These are phyloP conservation scores for Xylariaceae sp. DNA, from an alignment of 2,329 filamentous ascomycete species.

Conservation along the genomic window DNA sequence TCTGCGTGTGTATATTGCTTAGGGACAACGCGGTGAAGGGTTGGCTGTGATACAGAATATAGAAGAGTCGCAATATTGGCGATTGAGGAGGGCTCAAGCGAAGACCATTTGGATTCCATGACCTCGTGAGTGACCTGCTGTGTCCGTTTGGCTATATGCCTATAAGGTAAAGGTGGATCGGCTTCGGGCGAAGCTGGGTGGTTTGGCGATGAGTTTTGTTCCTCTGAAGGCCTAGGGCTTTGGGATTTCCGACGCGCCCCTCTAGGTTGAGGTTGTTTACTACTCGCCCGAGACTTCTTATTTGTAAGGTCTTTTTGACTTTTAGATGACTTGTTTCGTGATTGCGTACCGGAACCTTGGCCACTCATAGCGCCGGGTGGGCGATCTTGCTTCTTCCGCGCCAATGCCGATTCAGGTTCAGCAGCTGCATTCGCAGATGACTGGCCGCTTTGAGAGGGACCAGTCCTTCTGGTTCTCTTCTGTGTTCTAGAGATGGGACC, in stretches of 20 bases:
- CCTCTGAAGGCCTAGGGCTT: constrained; percentile 8
- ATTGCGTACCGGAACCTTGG: constrained; percentile 11
- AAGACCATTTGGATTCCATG: constrained; percentile 64
- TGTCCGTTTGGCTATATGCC: constrained; percentile 46
- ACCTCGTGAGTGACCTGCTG: constrained; percentile 54
- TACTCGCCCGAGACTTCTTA: constrained; percentile 3
- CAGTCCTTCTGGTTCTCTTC: constrained; percentile 22
- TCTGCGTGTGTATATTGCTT: constrained; percentile 49
- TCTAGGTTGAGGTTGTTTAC: neutral
- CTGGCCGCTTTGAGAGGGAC: constrained; percentile 25
- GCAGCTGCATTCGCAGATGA: constrained; percentile 9
- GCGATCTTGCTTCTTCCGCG: constrained; percentile 21
- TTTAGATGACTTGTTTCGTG: constrained; percentile 12
- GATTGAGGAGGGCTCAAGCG: constrained; percentile 50
- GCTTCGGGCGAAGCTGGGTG: constrained; percentile 27
- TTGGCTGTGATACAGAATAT: constrained; percentile 53
- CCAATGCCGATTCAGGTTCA: neutral
- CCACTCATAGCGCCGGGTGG: constrained; percentile 17
- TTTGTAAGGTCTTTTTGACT: constrained; percentile 10
- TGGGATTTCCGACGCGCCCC: constrained; percentile 1
- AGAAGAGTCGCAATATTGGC: constrained; percentile 52
- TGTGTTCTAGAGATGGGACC: neutral
- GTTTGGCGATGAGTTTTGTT: constrained; percentile 11
- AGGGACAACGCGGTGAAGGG: constrained; percentile 51
- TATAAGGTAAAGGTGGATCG: constrained; percentile 35